phyloP scores from a whole-genome alignment of 352 stramenopile species.

The Phytophthora tubulina region DNA sequence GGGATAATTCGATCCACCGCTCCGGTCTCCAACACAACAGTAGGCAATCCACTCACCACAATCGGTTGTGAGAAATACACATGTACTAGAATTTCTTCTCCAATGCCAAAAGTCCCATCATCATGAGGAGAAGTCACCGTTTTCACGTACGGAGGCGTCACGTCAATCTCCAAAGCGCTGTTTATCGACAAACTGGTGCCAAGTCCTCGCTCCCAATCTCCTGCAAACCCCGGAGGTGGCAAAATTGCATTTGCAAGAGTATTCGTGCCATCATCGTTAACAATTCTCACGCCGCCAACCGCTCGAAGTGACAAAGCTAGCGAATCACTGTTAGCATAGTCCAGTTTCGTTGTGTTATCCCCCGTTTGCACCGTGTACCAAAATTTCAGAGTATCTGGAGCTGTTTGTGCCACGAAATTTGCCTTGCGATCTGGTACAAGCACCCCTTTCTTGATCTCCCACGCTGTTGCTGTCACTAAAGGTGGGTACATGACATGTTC shows the following conservation, averaged over 20 bases:
- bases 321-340: constrained; percentile 77
- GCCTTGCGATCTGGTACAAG: constrained; percentile 52
- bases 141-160: constrained; percentile 53
- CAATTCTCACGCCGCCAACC: constrained; percentile 37
- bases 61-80: constrained; percentile 79
- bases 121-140: constrained; percentile 64
- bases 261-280: constrained; percentile 46
- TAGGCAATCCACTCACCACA: constrained; percentile 62
- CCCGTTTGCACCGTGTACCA: constrained; percentile 66
- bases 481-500: constrained; percentile 54
- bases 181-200: constrained; percentile 69
- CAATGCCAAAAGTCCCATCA: constrained; percentile 79
- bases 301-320: constrained; percentile 52
- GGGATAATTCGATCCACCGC: constrained; percentile 68
- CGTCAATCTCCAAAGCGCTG: constrained; percentile 62
- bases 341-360: constrained; percentile 65
- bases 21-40: constrained; percentile 73
- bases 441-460: constrained; percentile 73
- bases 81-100: constrained; percentile 74
- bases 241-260: constrained; percentile 53
- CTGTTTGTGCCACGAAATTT: constrained; percentile 38
- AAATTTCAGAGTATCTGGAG: constrained; percentile 65
- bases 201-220: constrained; percentile 69
- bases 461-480: constrained; percentile 54
- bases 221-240: constrained; percentile 56